These are phyloP conservation scores for Geranium incanum DNA, from an alignment of 441 rosid species.

Conservation along the genomic window DNA sequence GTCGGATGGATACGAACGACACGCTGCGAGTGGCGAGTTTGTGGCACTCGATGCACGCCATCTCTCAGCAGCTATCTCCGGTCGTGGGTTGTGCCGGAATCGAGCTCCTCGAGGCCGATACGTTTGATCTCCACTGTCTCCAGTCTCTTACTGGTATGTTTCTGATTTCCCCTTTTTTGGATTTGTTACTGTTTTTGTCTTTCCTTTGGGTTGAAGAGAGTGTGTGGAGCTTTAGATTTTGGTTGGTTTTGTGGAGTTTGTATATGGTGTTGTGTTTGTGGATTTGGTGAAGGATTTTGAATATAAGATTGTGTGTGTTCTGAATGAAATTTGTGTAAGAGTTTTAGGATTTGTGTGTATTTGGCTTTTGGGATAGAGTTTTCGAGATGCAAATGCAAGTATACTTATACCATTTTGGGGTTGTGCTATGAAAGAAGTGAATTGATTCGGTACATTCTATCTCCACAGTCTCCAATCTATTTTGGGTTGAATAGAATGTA, in stretches of 20 bases:
- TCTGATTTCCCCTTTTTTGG: too few species aligned
- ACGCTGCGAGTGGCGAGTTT: constrained; percentile 89
- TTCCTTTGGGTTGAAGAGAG: too few species aligned
- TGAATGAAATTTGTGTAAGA: too few species aligned
- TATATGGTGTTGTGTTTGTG: too few species aligned
- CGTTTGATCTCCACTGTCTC: constrained; percentile 84
- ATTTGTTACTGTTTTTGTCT: too few species aligned
- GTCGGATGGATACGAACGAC: constrained; percentile 90
- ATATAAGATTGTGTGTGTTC: too few species aligned
- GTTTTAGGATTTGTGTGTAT: not conserved
- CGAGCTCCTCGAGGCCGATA: constrained; percentile 78
- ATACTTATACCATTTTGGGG: not conserved
- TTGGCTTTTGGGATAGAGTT: not conserved
- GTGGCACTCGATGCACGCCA: constrained; percentile 97
- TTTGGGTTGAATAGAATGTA: too few species aligned
- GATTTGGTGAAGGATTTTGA: too few species aligned
- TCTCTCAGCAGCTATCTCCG: constrained; percentile 90
- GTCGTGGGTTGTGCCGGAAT: constrained; percentile 68
- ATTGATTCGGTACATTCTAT: constrained; percentile 28
- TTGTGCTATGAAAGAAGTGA: too few species aligned
- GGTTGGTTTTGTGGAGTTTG: too few species aligned
- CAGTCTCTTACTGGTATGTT: constrained; percentile 71
- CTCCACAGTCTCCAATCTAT: too few species aligned
- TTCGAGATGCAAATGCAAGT: not conserved
- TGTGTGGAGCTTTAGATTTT: too few species aligned